Conservation (phyloP, 331 rosid genomes). For the Arachis monticola region DNA sequence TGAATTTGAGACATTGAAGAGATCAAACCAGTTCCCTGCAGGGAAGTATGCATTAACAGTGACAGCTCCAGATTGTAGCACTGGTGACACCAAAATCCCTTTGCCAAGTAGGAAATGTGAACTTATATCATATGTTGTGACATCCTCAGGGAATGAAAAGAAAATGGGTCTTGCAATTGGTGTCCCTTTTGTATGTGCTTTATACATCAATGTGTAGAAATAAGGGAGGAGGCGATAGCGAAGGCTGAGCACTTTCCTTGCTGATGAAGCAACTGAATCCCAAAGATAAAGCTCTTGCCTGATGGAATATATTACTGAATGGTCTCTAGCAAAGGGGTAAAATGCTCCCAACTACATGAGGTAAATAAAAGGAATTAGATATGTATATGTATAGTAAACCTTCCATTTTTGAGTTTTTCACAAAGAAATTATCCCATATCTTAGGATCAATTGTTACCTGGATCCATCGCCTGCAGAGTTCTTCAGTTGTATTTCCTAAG, state of each 20-base stretch:
- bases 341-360: constrained; percentile 79
- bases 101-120: constrained; percentile 75
- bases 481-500: constrained; percentile 65
- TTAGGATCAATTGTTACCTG: constrained; percentile 56
- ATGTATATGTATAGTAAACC: neutral
- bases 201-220: constrained; percentile 74
- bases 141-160: constrained; percentile 88
- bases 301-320: constrained; percentile 48
- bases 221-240: constrained; percentile 84
- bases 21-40: constrained; percentile 85
- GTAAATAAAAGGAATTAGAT: constrained; percentile 1
- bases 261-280: constrained; percentile 83
- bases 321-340: constrained; percentile 91
- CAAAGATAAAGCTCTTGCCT: constrained; percentile 87
- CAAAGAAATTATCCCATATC: neutral
- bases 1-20: constrained; percentile 68
- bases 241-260: constrained; percentile 81
- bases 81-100: constrained; percentile 84
- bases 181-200: constrained; percentile 72
- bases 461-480: constrained; percentile 88
- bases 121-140: constrained; percentile 59
- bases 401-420: neutral
- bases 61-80: constrained; percentile 51
- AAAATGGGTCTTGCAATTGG: constrained; percentile 87
- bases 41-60: constrained; percentile 83